Evolutionary conservation across 1,139 yeast species (phyloP), one percentile per base, ranked within the genome.

Genomic region (Candida tetrigidarum): DNA sequence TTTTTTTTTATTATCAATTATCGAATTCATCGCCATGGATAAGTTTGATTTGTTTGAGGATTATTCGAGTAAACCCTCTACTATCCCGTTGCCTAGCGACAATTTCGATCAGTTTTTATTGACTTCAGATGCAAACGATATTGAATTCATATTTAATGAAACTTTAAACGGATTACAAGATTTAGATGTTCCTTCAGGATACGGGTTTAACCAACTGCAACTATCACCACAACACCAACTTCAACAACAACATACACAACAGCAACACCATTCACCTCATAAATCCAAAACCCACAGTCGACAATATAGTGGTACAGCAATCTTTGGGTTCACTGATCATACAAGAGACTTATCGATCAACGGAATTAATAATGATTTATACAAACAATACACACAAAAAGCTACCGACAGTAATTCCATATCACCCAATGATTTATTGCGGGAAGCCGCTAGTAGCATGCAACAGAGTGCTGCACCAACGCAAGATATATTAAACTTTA

Each of bases 301-400:
- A 40, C 70, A 71, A 48, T 60, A 63, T 26, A 79, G 84, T 62
- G 87, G 86, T 7, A 81, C 87, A 1, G 86, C 86, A 6, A 82
- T 81, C 30, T 82, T 82, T 58, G 87, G 87, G 0, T 81, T 77
- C 52, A 63, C 71, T 2, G 78, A 75, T 42, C 86, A 82, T 57
- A 78, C 72, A 50, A 70, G 78, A 43, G 81, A 75, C 25, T 58
- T 81, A 19, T 74, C 81, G 1, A 63, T 78, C 19, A 69, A 70
- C n/a, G 81, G 81, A 1, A 58, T 64, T 4, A 38, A 19, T 7
- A 52, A 50, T 28, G 63, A 59, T 41, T 41, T 59, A 5, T 58
- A 54, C 42, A 62, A 55, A 39, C 32, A 37, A 20, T 22, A 28
- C 10, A 10, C 12, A 10, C 60, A 60, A 22, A 66, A 63, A 46